Evolutionary conservation across 768 basidiomycete species (phyloP).

Genomic region (Trametes meyenii): DNA sequence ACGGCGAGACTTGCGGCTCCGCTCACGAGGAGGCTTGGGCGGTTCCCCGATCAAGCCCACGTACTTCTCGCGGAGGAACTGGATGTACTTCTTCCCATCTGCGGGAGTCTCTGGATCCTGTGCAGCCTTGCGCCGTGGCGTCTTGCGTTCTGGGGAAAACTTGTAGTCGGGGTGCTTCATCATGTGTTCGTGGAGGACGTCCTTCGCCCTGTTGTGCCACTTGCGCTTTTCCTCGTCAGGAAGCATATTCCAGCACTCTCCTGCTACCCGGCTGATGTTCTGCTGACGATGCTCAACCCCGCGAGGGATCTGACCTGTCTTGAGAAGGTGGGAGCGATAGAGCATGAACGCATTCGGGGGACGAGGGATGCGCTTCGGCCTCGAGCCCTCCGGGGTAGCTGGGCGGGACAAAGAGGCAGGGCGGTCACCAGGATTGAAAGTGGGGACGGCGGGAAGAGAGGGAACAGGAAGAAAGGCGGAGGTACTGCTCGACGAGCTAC

Average conservation of each 20-base stretch:
- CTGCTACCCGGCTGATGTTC: conserved; percentile 55
- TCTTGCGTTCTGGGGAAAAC: conserved; percentile 33
- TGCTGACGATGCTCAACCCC: conserved; percentile 55
- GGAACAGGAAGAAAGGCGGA: background rate
- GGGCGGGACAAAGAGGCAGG: conserved; percentile 28
- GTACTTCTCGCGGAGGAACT: conserved; percentile 41
- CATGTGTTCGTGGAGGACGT: conserved; percentile 33
- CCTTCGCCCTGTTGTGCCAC: conserved; percentile 40
- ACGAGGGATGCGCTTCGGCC: conserved; percentile 43
- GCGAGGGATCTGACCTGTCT: conserved; percentile 43
- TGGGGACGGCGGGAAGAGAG: background rate
- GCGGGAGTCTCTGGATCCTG: conserved; percentile 23
- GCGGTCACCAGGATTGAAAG: background rate
- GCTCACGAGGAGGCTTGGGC: conserved; percentile 36
- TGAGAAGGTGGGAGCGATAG: conserved; percentile 55
- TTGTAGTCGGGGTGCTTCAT: conserved; percentile 35
- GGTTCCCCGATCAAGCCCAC: conserved; percentile 39
- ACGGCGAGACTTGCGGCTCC: conserved; percentile 35
- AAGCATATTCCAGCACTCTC: conserved; percentile 54
- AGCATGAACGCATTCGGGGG: conserved; percentile 63
- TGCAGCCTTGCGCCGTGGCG: conserved; percentile 34
- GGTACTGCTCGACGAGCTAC: background rate
- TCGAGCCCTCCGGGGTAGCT: conserved; percentile 2
- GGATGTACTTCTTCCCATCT: conserved; percentile 34
- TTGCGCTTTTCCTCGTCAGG: conserved; percentile 35